Conservation (phyloP, 352 stramenopile species). For the Pythium rhizo-oryzae region DNA sequence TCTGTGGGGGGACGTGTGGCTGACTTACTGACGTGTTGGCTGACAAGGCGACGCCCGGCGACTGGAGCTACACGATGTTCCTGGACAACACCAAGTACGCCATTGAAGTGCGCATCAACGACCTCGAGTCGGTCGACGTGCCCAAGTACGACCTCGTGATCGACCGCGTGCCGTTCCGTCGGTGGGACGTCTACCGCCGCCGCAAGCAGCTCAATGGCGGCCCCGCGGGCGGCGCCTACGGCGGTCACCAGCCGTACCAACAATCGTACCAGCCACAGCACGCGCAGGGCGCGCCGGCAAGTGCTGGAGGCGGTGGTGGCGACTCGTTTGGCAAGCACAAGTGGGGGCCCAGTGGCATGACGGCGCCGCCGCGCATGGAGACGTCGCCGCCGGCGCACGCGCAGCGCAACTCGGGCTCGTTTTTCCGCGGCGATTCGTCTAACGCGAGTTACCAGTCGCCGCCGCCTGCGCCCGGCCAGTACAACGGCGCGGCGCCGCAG, state of each 20-base stretch:
- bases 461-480: constrained; percentile 1
- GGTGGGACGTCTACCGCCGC: constrained; percentile 81
- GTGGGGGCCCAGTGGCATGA: constrained; percentile 64
- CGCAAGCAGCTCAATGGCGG: constrained; percentile 46
- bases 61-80: constrained; percentile 83
- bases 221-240: background rate
- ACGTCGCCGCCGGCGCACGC: constrained; percentile 27
- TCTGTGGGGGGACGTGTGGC: background rate
- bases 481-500: constrained; percentile 1
- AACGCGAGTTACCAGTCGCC: constrained; percentile 19
- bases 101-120: constrained; percentile 88
- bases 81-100: constrained; percentile 71
- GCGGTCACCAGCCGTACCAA: constrained; percentile 31
- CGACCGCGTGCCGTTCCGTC: constrained; percentile 77
- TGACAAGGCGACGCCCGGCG: constrained; percentile 59
- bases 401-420: constrained; percentile 29
- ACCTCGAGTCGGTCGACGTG: constrained; percentile 70
- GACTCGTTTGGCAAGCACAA: constrained; percentile 64
- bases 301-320: background rate
- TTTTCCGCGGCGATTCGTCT: constrained; percentile 2
- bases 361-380: constrained; percentile 32
- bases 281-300: background rate
- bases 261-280: constrained; percentile 28
- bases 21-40: background rate
- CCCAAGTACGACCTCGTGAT: constrained; percentile 89